Evolutionary conservation across 2,329 filamentous ascomycete genomes (phyloP), one percentile per base, ranked within the genome.

Genomic region (Coniochaeta sp.): DNA sequence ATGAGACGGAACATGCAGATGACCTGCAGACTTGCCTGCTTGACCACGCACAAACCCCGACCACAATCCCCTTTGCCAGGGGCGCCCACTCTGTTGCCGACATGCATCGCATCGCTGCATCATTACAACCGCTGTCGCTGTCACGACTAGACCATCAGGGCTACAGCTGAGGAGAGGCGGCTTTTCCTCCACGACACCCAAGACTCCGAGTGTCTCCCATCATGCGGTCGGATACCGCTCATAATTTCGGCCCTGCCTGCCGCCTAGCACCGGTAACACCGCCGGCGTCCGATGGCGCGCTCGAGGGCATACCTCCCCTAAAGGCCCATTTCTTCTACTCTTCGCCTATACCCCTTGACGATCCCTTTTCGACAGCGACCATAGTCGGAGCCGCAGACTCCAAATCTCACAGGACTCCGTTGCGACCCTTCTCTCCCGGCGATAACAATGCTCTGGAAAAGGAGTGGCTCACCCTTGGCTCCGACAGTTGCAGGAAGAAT

Each of bases 261-360:
- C 78, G 77, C 32, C 69, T 82, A 33, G 72, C 76, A 12, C 75
- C 77, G 60, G 60, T 74, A 61, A 60, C 73, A 52, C 60, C 69
- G 61, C 67, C 67, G 26, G 59, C 67, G 52, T 60, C 67, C 5
- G 53, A 60, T 24, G 54, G 65, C 22, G 67, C 67, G 52, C 65
- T 70, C 42, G 69, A 76, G 51, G 73, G 71, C 50, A 74, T 79
- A 22, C 86, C 87, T 14, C 76, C 81, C 0, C 67, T 87, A 51
- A 75, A 77, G 28, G 78, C 86, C 20, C 88, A 90, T 56, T 96
- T 90, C 71, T 96, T 96, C 69, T 96, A 95, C 67, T 80, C 83
- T 13, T 94, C 90, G 10, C 74, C 83, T 12, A 79, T 92, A 48
- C 86, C 90, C 27, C 91, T 96, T 63, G 91, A 96, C 62, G 91